These are phyloP conservation scores for Akanthomyces uredinophilus DNA, from an alignment of 2,329 filamentous ascomycete species.

Conservation along the genomic window DNA sequence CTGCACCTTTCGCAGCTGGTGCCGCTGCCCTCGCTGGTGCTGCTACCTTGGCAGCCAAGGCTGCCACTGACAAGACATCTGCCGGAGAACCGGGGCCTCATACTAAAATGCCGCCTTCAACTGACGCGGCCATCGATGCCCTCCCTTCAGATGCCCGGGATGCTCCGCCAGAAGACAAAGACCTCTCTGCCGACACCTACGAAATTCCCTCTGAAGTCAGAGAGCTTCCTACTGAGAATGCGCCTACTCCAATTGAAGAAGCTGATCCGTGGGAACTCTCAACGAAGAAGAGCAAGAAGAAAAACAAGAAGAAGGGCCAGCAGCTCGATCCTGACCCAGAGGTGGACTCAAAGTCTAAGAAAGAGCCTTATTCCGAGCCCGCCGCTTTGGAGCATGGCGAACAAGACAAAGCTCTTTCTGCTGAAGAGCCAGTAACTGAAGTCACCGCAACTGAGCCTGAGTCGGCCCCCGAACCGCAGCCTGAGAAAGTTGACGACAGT, in stretches of 20 bases:
- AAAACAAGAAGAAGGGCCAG: constrained; percentile 15
- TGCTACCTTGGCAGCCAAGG: neutral
- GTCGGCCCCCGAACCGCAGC: neutral
- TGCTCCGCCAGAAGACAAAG: too few species aligned
- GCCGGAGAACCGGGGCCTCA: constrained; percentile 4
- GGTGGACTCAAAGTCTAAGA: neutral
- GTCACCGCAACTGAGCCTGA: neutral
- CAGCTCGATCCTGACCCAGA: neutral
- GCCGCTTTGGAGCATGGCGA: neutral
- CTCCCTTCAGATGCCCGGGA: too few species aligned
- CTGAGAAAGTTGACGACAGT: neutral
- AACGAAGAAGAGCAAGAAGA: constrained; percentile 19
- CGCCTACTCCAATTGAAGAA: constrained; percentile 16
- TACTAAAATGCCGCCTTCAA: neutral
- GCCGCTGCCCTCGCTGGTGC: neutral
- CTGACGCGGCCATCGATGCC: neutral
- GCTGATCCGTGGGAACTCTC: constrained; percentile 15
- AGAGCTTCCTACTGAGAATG: neutral
- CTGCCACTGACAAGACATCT: neutral
- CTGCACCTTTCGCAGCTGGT: neutral
- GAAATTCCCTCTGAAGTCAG: neutral
- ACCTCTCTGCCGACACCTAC: neutral
- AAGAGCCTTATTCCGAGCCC: neutral
- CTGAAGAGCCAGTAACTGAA: neutral
- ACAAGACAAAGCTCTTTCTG: neutral